Percentiles rank a stretch among this genome's conserved stretches.
phyloP scores from a whole-genome alignment of 2,329 filamentous ascomycete genomes.

The Epichloe gansuensis region DNA sequence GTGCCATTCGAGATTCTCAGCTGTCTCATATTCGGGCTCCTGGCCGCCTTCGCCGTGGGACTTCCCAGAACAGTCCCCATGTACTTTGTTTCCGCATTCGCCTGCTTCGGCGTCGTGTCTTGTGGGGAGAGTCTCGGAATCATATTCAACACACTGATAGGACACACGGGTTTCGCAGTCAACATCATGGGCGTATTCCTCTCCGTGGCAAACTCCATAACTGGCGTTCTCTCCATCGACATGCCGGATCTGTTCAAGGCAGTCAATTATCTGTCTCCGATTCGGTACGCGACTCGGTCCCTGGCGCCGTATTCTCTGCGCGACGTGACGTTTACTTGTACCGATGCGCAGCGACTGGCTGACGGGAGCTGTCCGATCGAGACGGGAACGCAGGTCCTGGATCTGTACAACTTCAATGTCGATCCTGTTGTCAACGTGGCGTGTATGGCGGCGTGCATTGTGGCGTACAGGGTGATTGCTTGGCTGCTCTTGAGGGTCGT shows the following conservation, averaged over 20 bases:
- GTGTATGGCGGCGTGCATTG: constrained; percentile 47
- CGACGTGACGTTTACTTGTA: constrained; percentile 51
- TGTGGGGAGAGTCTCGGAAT: constrained; percentile 68
- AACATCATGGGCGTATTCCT: constrained; percentile 59
- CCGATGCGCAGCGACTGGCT: constrained; percentile 42
- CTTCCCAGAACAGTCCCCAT: constrained; percentile 49
- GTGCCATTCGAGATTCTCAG: constrained; percentile 58
- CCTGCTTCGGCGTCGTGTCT: constrained; percentile 59
- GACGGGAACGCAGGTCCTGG: constrained; percentile 53
- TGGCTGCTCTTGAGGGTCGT: constrained; percentile 43
- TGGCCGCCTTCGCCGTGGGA: constrained; percentile 52
- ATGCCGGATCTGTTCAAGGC: constrained; percentile 53
- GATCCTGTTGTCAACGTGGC: constrained; percentile 48
- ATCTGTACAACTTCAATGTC: constrained; percentile 53
- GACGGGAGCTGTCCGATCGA: constrained; percentile 51
- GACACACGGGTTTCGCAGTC: constrained; percentile 62
- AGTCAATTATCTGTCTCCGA: constrained; percentile 59
- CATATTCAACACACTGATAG: constrained; percentile 66
- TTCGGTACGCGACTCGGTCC: constrained; percentile 56
- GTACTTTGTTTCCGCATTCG: constrained; percentile 55
- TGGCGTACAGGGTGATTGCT: constrained; percentile 53
- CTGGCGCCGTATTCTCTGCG: constrained; percentile 52
- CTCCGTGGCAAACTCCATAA: constrained; percentile 57
- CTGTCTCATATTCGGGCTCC: constrained; percentile 50
- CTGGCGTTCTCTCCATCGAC: constrained; percentile 56